Conservation (phyloP, 371 early-diverging fungal species). For the Mortierella sp. region DNA sequence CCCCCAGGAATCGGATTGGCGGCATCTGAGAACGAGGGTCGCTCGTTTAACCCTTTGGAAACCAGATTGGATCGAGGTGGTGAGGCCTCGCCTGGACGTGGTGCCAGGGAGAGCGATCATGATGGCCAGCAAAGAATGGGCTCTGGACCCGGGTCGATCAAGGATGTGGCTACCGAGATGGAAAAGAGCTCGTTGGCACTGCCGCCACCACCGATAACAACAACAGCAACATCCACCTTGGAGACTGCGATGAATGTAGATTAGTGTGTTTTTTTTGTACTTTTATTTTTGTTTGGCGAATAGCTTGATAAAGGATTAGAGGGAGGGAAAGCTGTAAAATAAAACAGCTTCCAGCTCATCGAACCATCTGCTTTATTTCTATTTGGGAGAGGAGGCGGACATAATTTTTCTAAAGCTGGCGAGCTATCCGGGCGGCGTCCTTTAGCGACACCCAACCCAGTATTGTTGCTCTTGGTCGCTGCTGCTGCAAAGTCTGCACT, state of each 20-base stretch:
- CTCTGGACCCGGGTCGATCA: neutral
- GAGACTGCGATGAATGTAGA: conserved; percentile 11
- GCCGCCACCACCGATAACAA: neutral
- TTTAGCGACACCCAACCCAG: conserved; percentile 41
- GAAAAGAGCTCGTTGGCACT: neutral
- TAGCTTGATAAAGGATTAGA: neutral
- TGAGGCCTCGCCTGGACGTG: neutral
- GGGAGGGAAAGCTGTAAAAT: neutral
- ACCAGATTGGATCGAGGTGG: neutral
- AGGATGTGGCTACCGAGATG: neutral
- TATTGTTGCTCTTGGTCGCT: neutral
- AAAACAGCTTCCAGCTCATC: neutral
- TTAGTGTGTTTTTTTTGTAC: neutral
- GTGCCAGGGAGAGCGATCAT: neutral
- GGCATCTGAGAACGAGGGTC: neutral
- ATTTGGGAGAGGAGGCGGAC: too few species aligned
- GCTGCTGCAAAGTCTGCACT: too few species aligned
- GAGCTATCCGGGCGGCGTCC: conserved; percentile 29
- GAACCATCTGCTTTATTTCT: neutral
- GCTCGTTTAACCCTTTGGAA: neutral
- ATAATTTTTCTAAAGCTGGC: conserved; percentile 12
- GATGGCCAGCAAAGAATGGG: neutral
- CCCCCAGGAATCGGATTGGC: neutral
- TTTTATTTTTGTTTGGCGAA: neutral
- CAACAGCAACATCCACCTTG: neutral